Conservation (phyloP, 1,284 basidiomycete species). For the Laetiporus sulphureus region DNA sequence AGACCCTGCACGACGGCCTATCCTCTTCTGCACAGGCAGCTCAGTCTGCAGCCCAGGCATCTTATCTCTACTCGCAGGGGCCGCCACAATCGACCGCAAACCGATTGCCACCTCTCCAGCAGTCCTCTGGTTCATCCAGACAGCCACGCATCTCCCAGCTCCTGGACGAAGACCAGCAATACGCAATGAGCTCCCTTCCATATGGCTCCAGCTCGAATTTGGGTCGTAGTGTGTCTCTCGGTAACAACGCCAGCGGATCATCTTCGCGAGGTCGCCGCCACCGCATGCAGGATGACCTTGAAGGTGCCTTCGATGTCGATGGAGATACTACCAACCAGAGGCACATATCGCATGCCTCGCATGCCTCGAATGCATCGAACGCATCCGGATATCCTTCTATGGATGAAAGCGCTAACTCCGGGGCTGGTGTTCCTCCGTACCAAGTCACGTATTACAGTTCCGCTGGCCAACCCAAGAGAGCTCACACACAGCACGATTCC, state of each 20-base stretch:
- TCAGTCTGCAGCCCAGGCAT: constrained; percentile 45
- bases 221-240: constrained; percentile 60
- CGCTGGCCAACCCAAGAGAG: constrained; percentile 45
- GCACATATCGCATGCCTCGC: constrained; percentile 31
- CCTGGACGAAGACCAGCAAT: constrained; percentile 53
- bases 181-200: constrained; percentile 36
- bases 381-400: constrained; percentile 52
- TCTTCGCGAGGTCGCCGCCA: constrained; percentile 33
- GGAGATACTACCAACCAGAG: constrained; percentile 29
- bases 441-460: constrained; percentile 60
- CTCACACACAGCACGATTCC: constrained; percentile 46
- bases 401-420: constrained; percentile 34
- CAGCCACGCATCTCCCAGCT: constrained; percentile 59
- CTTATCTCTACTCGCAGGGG: constrained; percentile 38
- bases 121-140: constrained; percentile 35
- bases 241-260: constrained; percentile 25
- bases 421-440: constrained; percentile 39
- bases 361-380: constrained; percentile 16
- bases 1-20: constrained; percentile 50
- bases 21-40: constrained; percentile 56
- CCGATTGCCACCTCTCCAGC: constrained; percentile 24
- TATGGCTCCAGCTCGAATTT: constrained; percentile 47
- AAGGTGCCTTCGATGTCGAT: constrained; percentile 57
- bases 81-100: constrained; percentile 27
- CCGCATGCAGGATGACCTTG: constrained; percentile 58